Conservation (phyloP, 495 filamentous ascomycete species). For the Choiromyces venosus region DNA sequence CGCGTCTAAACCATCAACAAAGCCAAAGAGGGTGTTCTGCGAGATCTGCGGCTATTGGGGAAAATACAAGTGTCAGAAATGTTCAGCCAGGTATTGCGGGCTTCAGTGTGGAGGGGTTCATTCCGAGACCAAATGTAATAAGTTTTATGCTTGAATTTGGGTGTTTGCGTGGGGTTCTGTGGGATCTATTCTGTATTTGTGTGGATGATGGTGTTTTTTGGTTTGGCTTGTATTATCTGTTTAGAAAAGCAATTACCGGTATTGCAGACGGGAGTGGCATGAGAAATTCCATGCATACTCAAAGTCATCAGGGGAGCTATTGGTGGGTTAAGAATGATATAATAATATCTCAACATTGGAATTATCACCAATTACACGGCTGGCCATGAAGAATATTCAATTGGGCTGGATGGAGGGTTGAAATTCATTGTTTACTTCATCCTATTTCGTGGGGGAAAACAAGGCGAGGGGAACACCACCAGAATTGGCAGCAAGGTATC, state of each 20-base stretch:
- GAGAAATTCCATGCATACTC: neutral
- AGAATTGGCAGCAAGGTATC: neutral
- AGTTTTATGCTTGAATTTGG: slow-evolving; percentile 33
- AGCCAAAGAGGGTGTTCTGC: slow-evolving; percentile 36
- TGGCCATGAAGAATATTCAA: neutral
- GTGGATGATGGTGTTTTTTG: neutral
- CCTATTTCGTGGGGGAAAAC: neutral
- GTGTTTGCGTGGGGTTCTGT: neutral
- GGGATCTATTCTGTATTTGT: slow-evolving; percentile 1
- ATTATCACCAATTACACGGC: neutral
- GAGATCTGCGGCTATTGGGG: slow-evolving; percentile 43
- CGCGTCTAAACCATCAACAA: slow-evolving; percentile 16
- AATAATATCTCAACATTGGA: neutral
- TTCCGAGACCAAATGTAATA: slow-evolving; percentile 40
- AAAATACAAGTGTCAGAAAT: slow-evolving; percentile 38
- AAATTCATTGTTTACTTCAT: neutral
- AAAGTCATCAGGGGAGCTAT: neutral
- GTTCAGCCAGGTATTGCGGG: slow-evolving; percentile 41
- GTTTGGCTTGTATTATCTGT: neutral
- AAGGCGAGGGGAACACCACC: neutral
- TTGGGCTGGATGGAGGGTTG: neutral
- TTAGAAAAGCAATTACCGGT: neutral
- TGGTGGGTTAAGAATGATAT: neutral
- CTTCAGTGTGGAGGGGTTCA: slow-evolving; percentile 38
- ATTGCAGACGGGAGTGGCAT: neutral